Evolutionary conservation across 345 rosid species (phyloP).

Genomic region (Arabis alpina): DNA sequence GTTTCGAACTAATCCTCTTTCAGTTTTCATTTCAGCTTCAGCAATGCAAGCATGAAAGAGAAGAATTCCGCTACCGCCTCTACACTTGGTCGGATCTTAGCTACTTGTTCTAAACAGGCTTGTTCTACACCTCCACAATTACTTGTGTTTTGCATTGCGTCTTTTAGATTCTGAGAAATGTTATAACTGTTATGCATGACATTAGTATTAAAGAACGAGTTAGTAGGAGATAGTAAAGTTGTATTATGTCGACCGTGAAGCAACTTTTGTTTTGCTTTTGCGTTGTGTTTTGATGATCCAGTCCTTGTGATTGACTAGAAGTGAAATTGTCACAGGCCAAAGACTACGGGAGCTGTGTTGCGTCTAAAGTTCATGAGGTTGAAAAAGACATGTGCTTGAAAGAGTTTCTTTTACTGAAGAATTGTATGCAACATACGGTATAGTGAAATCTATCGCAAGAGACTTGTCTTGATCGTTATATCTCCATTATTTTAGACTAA

Average conservation of each 20-base stretch:
- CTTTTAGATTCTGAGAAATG: no score
- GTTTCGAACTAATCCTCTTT: background rate
- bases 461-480: background rate
- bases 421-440: slow-evolving; percentile 96
- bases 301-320: slow-evolving; percentile 29
- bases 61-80: slow-evolving; percentile 62
- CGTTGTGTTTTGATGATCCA: slow-evolving; percentile 7
- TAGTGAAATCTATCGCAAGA: slow-evolving; percentile 18
- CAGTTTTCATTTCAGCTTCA: slow-evolving; percentile 24
- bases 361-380: slow-evolving; percentile 82
- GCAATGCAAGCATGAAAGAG: slow-evolving; percentile 75
- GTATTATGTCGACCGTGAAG: background rate
- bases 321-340: slow-evolving; percentile 60
- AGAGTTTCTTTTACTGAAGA: slow-evolving; percentile 80
- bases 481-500: slow-evolving; percentile 13
- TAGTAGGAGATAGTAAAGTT: no score
- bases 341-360: slow-evolving; percentile 89
- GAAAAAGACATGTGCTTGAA: slow-evolving; percentile 86
- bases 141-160: no score
- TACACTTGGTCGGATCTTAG: slow-evolving; percentile 68
- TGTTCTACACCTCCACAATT: slow-evolving; percentile 3
- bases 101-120: slow-evolving; percentile 85
- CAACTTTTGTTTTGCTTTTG: no score
- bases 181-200: no score
- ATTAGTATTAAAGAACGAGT: no score